Base-by-base conservation (phyloP, 2,329 filamentous ascomycete genomes). In the Aspergillus texensis region DNA sequence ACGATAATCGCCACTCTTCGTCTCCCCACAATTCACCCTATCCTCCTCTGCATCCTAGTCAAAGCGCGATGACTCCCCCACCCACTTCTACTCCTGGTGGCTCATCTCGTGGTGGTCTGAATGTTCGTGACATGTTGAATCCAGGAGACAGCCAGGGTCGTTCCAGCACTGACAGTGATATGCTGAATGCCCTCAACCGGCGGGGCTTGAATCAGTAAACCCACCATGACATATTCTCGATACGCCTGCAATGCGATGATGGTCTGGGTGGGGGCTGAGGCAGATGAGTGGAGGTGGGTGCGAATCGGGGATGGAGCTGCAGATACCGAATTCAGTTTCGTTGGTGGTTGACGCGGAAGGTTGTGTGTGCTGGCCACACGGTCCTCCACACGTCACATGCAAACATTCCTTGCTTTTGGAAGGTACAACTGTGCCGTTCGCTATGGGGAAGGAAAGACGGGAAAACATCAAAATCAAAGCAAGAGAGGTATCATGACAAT, bases 91-190 rank as follows among this genome's bases (percentile, higher is more conserved):
- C 67, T 54, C 79, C 68, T 57, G 72, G 66, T 58, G 71, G 69
- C 65, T 75, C 64, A 60, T 71, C 67, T 60, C 74, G 81, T 55
- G 78, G 76, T 58, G 80, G 80, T 6, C 75, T 83, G 70, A 82
- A 80, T 61, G 81, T 83, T 50, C 78, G 81, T 52, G 81, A 83
- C 62, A 81, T 83, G 77, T 71, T 83, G 36, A 81, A 80, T 54
- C 79, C 79, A 1, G 73, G 76, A 39, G 78, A 80, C 60, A 71
- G 74, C 61, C 71, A 74, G 26, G 75, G 77, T 30, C 79, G 82
- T 34, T 80, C 78, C 46, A 81, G 77, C 62, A 80, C 79, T 32
- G 82, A 84, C 69, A 84, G 80, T 64, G 80, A 82, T 62, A 84
- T 84, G 82, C 76, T 84, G 45, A 83, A 81, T 68, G 78, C 79